Percentiles rank a stretch among this genome's conserved stretches.
Evolutionary conservation across 495 filamentous ascomycete species (phyloP).

Genomic region (Hypoxylon fuscum): DNA sequence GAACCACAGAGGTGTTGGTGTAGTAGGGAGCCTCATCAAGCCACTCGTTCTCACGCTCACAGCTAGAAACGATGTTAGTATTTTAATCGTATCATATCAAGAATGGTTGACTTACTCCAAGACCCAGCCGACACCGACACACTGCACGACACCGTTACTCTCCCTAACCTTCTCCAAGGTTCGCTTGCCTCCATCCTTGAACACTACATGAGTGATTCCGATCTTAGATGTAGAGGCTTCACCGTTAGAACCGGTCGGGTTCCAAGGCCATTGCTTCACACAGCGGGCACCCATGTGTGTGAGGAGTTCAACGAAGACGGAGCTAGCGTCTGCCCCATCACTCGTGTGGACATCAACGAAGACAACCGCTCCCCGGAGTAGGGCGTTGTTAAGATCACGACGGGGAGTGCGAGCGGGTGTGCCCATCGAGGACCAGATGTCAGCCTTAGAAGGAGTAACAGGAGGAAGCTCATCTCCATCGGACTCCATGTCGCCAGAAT

Average conservation of each 20-base stretch:
- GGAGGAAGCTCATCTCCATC: slow-evolving; percentile 35
- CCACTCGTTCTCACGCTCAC: slow-evolving; percentile 82
- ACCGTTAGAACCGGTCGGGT: slow-evolving; percentile 57
- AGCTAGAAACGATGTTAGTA: slow-evolving; percentile 58
- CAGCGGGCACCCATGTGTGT: slow-evolving; percentile 86
- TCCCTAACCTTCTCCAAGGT: slow-evolving; percentile 88
- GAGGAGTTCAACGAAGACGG: slow-evolving; percentile 83
- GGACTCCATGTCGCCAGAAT: slow-evolving; percentile 27
- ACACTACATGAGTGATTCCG: slow-evolving; percentile 94
- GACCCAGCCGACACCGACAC: slow-evolving; percentile 89
- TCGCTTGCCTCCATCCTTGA: slow-evolving; percentile 88
- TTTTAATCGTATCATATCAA: slow-evolving; percentile 1
- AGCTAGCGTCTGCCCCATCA: slow-evolving; percentile 86
- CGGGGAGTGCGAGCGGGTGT: slow-evolving; percentile 66
- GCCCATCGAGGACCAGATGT: slow-evolving; percentile 60
- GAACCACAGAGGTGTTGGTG: slow-evolving; percentile 74
- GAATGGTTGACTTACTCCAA: slow-evolving; percentile 70
- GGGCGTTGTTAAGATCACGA: slow-evolving; percentile 56
- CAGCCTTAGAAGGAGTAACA: slow-evolving; percentile 49
- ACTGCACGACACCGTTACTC: slow-evolving; percentile 77
- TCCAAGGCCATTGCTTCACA: slow-evolving; percentile 87
- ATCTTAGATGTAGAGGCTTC: slow-evolving; percentile 62
- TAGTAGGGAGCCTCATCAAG: slow-evolving; percentile 73
- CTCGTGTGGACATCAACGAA: slow-evolving; percentile 93
- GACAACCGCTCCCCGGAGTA: slow-evolving; percentile 79